A percentile compares a stretch with the other conserved stretches of the same genome.
Evolutionary conservation across 768 basidiomycete genomes (phyloP).

Genomic region (Mrakia gelida): DNA sequence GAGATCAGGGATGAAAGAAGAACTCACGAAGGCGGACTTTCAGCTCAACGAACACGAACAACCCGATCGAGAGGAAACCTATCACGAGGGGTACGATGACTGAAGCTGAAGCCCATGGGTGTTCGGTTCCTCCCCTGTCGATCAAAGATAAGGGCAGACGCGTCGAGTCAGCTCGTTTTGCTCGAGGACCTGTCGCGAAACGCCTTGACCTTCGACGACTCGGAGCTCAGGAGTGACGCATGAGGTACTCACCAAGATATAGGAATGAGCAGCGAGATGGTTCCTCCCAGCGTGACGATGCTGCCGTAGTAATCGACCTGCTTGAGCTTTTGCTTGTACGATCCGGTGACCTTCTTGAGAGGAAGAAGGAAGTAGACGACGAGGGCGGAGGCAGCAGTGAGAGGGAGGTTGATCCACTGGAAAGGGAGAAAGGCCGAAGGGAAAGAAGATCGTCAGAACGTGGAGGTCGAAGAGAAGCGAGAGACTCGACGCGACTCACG

Average conservation of each 20-base stretch:
- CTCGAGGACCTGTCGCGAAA: not conserved
- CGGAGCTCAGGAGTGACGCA: not conserved
- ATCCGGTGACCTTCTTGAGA: conserved; percentile 62
- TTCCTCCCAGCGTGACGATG: conserved; percentile 57
- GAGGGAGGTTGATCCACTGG: conserved; percentile 61
- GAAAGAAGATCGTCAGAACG: not conserved
- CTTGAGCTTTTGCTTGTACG: conserved; percentile 59
- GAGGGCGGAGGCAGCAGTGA: conserved; percentile 54
- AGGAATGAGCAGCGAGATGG: conserved; percentile 62
- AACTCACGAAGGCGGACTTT: conserved; percentile 51
- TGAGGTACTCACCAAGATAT: conserved; percentile 55
- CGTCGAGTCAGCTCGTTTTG: not conserved
- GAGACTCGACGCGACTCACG: conserved; percentile 33
- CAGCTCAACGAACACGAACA: conserved; percentile 72
- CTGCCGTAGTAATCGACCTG: conserved; percentile 64
- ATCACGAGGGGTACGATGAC: conserved; percentile 60
- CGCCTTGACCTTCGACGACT: not conserved
- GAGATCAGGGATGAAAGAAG: not conserved
- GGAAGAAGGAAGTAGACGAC: conserved; percentile 63
- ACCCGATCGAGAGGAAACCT: conserved; percentile 52
- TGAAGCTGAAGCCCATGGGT: conserved; percentile 64
- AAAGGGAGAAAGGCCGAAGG: not conserved
- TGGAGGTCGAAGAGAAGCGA: not conserved
- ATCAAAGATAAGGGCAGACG: not conserved
- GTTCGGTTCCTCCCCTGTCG: conserved; percentile 62